Percentiles rank a stretch among this genome's conserved stretches.
phyloP scores from a whole-genome alignment of 116 monocot genomes.

The Iris pallida region DNA sequence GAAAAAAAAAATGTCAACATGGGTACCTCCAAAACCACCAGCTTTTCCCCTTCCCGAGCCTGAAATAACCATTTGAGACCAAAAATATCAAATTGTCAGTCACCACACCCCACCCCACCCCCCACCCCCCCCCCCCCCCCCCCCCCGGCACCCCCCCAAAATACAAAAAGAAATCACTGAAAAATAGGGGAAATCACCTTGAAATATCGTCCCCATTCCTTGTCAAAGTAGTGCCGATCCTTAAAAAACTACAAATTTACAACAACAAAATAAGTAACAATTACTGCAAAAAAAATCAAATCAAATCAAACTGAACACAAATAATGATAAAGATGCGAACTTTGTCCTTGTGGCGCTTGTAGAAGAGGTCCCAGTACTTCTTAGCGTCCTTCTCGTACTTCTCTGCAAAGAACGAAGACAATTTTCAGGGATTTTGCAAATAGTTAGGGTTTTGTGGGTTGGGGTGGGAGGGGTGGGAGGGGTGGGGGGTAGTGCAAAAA shows the following conservation, averaged over 20 bases:
- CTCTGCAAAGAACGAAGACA: slow-evolving; percentile 34
- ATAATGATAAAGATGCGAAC: slow-evolving; percentile 20
- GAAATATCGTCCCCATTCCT: slow-evolving; percentile 92
- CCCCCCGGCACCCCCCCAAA: not conserved
- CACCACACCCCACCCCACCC: not conserved
- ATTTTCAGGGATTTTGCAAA: not conserved
- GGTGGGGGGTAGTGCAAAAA: too few relatives aligned
- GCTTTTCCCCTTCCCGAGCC: slow-evolving; percentile 18
- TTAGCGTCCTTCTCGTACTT: slow-evolving; percentile 91
- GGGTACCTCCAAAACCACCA: slow-evolving; percentile 47
- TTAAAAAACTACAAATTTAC: slow-evolving; percentile 72
- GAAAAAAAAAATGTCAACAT: not conserved
- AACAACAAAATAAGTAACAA: slow-evolving; percentile 7
- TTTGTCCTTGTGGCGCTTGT: slow-evolving; percentile 87
- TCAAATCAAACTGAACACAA: not conserved
- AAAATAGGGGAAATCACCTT: slow-evolving; percentile 21
- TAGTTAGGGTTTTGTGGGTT: not conserved
- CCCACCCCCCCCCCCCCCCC: not conserved
- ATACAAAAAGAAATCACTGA: not conserved
- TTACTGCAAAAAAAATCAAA: not conserved
- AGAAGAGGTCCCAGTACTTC: slow-evolving; percentile 96
- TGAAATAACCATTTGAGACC: not conserved
- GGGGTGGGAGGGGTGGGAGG: too few relatives aligned
- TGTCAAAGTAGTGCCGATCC: slow-evolving; percentile 92
- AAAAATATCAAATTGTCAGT: not conserved